Base-by-base conservation (phyloP, 2,329 filamentous ascomycete species). In the Cercospora sp. region DNA sequence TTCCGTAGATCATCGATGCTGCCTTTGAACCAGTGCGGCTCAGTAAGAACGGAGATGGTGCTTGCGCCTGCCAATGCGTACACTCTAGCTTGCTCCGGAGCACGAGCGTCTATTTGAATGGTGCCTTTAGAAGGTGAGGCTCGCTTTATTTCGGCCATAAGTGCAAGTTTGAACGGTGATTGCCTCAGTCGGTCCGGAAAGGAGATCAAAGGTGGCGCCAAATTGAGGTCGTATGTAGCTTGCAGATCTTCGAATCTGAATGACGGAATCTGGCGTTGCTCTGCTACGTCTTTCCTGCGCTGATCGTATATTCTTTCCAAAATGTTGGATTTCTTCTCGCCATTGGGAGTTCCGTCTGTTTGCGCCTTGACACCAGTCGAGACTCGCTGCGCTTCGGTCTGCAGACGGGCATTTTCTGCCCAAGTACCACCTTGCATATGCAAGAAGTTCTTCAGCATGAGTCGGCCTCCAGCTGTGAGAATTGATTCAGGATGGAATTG, bases 401-500 rank as follows among this genome's bases (percentile, higher is more conserved):
- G 77, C 21, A 90, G 80, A 49, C 79, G 82, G 65, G 89, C 86
- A 74, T 94, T 94, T 76, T 94, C 93, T 62, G 87, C 87, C 95
- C 95, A 99, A 59, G 93, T 97, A 26, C 95, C 95, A 21, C 93
- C 92, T 74, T 90, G 91, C 86, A 97, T 90, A 67, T 85, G 86
- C 69, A 99, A 82, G 79, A 99, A 99, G 80, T 98, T 99, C 77
- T 89, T 90, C 78, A 99, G 88, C 92, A 99, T 97, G 40, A 87
- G 82, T 40, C 94, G 89, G 3, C 96, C 95, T 67, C 95, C 89
- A 57, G 91, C 93, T 0, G 94, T 97, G 62, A 99, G 83, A 67
- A 99, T 99, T 79, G 94, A 98, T 81, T 99, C 95, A 0, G 95
- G 95, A 74, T 99, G 95, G 75, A 98, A 99, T 78, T 99, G 95